These are phyloP conservation scores for Acanthamoeba triangularis DNA, from an alignment of 208 protist genomes.

Conservation along the genomic window DNA sequence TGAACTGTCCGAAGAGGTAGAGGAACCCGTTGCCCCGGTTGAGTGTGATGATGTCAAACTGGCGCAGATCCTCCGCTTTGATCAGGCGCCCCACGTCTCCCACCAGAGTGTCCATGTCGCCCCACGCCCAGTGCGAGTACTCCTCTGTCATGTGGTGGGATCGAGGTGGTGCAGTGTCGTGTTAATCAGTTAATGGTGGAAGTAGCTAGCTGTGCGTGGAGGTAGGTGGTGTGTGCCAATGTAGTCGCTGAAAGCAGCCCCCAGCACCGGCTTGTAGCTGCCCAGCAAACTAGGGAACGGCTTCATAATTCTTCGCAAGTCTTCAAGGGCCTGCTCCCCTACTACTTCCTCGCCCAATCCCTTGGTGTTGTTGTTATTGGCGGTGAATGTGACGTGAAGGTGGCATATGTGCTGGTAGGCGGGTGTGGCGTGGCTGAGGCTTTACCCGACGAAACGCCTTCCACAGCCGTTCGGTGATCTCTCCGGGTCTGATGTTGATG, in stretches of 20 bases:
- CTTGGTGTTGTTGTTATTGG: too few species aligned
- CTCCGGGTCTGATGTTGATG: background rate
- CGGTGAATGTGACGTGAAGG: too few species aligned
- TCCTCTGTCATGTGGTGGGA: too few species aligned
- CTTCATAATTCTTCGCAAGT: background rate
- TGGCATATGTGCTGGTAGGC: too few species aligned
- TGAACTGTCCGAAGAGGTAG: background rate
- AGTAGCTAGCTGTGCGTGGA: too few species aligned
- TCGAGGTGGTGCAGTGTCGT: too few species aligned
- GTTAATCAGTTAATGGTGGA: too few species aligned
- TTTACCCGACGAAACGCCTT: background rate
- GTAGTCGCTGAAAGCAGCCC: background rate
- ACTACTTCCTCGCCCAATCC: background rate
- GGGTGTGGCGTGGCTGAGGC: too few species aligned
- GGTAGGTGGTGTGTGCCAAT: background rate
- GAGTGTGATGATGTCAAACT: background rate
- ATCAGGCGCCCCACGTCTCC: background rate
- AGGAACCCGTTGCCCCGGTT: background rate
- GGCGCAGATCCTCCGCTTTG: background rate
- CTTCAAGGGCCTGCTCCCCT: background rate
- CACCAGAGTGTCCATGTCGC: background rate
- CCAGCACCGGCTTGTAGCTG: background rate
- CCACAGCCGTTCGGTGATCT: background rate
- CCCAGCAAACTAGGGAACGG: background rate
- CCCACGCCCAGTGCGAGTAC: constrained; percentile 1